Percentiles rank a stretch among this genome's conserved stretches.
Evolutionary conservation across 2,329 filamentous ascomycete species (phyloP).

Genomic region (Rutstroemia sp.): DNA sequence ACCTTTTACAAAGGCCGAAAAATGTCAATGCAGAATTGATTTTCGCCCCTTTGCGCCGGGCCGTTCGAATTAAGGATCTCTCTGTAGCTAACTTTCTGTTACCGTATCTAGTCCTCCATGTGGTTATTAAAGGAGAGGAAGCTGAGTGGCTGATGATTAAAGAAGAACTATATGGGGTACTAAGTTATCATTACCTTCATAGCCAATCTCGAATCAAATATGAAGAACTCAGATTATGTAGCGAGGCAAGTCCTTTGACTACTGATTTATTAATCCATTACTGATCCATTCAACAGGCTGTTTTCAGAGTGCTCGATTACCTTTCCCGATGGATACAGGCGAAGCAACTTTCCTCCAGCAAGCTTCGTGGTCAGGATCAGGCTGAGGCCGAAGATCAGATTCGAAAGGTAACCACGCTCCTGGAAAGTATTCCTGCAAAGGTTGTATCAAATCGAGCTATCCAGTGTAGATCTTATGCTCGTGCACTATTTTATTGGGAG

Average conservation of each 20-base stretch:
- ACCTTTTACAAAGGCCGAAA: slow-evolving; percentile 72
- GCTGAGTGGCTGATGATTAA: slow-evolving; percentile 57
- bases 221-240: slow-evolving; percentile 76
- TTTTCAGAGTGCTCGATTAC: slow-evolving; percentile 89
- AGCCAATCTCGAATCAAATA: slow-evolving; percentile 51
- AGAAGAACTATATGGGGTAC: slow-evolving; percentile 66
- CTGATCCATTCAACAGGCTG: slow-evolving; percentile 48
- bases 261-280: slow-evolving; percentile 13
- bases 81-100: slow-evolving; percentile 82
- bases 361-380: slow-evolving; percentile 9
- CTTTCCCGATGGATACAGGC: slow-evolving; percentile 82
- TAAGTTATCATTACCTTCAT: slow-evolving; percentile 47
- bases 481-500: slow-evolving; percentile 91
- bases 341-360: slow-evolving; percentile 32
- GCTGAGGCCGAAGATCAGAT: slow-evolving; percentile 40
- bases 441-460: slow-evolving; percentile 76
- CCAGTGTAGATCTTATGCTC: slow-evolving; percentile 88
- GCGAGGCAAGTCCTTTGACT: slow-evolving; percentile 55
- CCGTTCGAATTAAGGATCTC: slow-evolving; percentile 79
- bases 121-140: slow-evolving; percentile 65
- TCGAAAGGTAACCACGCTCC: slow-evolving; percentile 61
- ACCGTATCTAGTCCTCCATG: slow-evolving; percentile 78
- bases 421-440: slow-evolving; percentile 62
- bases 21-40: slow-evolving; percentile 67
- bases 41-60: slow-evolving; percentile 72